Evolutionary conservation across 768 basidiomycete genomes (phyloP).

Genomic region (Hericium erinaceus): DNA sequence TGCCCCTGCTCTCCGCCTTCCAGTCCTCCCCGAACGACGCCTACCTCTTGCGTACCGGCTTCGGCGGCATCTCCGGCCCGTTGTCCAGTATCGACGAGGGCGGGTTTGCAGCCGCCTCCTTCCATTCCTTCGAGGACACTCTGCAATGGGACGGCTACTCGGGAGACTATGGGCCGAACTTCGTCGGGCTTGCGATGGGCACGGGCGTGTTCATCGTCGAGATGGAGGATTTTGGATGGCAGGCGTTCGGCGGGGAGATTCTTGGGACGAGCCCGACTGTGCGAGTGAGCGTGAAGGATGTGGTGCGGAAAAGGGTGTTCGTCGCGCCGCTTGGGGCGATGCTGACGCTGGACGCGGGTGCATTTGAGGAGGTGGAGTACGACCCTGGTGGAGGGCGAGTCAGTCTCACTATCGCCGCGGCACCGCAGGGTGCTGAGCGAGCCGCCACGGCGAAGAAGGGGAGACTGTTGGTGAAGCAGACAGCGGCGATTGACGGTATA

Average conservation of each 20-base stretch:
- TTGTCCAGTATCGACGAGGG: conserved; percentile 45
- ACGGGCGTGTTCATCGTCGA: conserved; percentile 35
- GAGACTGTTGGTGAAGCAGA: not conserved
- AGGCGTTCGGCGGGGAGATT: conserved; percentile 46
- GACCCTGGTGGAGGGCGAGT: conserved; percentile 30
- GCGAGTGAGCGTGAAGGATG: conserved; percentile 35
- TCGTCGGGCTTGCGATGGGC: conserved; percentile 44
- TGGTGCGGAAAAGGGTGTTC: conserved; percentile 41
- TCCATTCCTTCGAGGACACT: conserved; percentile 51
- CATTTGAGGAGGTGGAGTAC: conserved; percentile 35
- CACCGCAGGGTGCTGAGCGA: not conserved
- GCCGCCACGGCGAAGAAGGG: not conserved
- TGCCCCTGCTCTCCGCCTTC: conserved; percentile 43
- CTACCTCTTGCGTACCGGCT: conserved; percentile 43
- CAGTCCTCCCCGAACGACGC: conserved; percentile 36
- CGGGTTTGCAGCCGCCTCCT: conserved; percentile 51
- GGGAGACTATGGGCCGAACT: conserved; percentile 53
- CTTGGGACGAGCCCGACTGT: conserved; percentile 32
- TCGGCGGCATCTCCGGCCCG: conserved; percentile 45
- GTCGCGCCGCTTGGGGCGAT: conserved; percentile 39
- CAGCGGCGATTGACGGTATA: not conserved
- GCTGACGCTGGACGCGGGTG: conserved; percentile 41
- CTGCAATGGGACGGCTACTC: conserved; percentile 50
- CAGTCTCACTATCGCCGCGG: not conserved
- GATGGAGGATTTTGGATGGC: conserved; percentile 53